These are phyloP conservation scores for Aspergillus baeticus DNA, from an alignment of 495 filamentous ascomycete genomes.

Conservation along the genomic window DNA sequence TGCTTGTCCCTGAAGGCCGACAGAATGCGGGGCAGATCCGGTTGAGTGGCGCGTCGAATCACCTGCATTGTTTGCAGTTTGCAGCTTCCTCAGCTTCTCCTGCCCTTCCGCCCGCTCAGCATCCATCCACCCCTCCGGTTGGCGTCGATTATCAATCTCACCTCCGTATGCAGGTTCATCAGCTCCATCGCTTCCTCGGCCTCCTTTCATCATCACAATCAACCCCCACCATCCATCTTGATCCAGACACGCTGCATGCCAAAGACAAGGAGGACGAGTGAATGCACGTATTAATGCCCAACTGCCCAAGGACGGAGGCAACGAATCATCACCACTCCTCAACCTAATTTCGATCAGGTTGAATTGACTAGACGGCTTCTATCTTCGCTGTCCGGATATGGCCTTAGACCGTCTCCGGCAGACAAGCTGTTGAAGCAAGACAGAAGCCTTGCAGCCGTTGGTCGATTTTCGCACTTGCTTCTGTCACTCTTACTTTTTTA, in stretches of 20 bases:
- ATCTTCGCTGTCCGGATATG: slow-evolving; percentile 23
- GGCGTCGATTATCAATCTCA: slow-evolving; percentile 14
- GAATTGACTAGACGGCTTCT: slow-evolving; percentile 6
- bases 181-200: neutral
- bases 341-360: slow-evolving; percentile 13
- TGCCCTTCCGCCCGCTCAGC: neutral
- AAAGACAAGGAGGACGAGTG: neutral
- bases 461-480: neutral
- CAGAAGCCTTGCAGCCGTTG: neutral
- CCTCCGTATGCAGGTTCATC: slow-evolving; percentile 17
- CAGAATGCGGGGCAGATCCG: slow-evolving; percentile 27
- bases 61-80: slow-evolving; percentile 6
- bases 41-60: slow-evolving; percentile 21
- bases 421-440: neutral
- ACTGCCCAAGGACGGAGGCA: slow-evolving; percentile 30
- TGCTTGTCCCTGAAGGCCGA: slow-evolving; percentile 17
- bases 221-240: slow-evolving; percentile 10
- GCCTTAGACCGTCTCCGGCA: slow-evolving; percentile 16
- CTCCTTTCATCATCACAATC: neutral
- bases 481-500: neutral
- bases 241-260: slow-evolving; percentile 12
- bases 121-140: slow-evolving; percentile 8
- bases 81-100: neutral
- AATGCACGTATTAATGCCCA: slow-evolving; percentile 40
- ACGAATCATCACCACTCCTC: slow-evolving; percentile 27